A percentile compares a stretch with the other conserved stretches of the same genome.
Evolutionary conservation across 164 flowering plant species (phyloP).

Genomic region (Liriodendron chinense): DNA sequence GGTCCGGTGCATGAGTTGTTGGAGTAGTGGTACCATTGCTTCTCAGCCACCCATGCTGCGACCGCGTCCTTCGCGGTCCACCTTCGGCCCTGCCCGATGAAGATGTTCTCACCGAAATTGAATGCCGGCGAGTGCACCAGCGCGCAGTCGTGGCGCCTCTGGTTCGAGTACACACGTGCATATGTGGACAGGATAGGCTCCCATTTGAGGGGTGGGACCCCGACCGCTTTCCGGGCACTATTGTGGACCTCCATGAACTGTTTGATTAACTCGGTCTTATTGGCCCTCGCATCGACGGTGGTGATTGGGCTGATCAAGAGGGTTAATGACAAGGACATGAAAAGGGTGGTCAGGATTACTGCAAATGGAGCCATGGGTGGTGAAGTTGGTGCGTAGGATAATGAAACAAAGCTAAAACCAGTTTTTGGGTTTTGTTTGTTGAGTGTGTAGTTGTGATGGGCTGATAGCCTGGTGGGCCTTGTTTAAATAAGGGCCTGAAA

Average conservation of each 20-base stretch:
- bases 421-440: too few relatives aligned
- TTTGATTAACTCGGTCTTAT: conserved; percentile 1
- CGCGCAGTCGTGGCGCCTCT: conserved; percentile 21
- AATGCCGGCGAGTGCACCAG: conserved; percentile 18
- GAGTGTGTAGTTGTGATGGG: too few relatives aligned
- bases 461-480: neutral
- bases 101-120: conserved; percentile 22
- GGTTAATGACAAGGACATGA: neutral
- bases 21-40: conserved; percentile 13
- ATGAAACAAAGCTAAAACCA: neutral
- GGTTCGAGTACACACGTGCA: conserved; percentile 20
- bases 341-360: neutral
- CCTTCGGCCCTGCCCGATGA: conserved; percentile 17
- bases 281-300: neutral
- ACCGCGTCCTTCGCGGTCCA: conserved; percentile 23
- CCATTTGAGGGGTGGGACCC: conserved; percentile 24
- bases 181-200: conserved; percentile 18
- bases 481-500: neutral
- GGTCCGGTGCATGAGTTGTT: conserved; percentile 14
- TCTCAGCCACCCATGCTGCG: conserved; percentile 22
- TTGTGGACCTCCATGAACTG: conserved; percentile 22
- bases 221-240: conserved; percentile 20
- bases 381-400: neutral
- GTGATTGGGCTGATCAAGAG: neutral
- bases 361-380: neutral